These are phyloP conservation scores for Ophiostoma pallidulum DNA, from an alignment of 2,329 filamentous ascomycete genomes.

Conservation along the genomic window DNA sequence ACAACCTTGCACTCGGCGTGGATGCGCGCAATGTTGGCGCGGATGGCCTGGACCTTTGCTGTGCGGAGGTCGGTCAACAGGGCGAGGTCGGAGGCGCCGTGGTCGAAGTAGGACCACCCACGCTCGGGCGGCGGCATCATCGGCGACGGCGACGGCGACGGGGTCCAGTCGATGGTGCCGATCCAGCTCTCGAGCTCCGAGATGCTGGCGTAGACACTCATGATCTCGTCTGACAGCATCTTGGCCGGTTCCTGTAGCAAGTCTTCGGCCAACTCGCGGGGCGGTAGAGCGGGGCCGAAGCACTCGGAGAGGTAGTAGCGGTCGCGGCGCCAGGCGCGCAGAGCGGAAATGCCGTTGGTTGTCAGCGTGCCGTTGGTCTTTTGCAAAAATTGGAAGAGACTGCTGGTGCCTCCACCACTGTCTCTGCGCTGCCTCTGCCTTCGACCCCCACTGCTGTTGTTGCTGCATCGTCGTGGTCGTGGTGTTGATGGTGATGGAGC, in stretches of 20 bases:
- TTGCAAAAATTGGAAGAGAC: conserved; percentile 4
- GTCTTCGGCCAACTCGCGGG: conserved; percentile 7
- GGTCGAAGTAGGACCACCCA: no score
- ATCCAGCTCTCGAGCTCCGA: conserved; percentile 7
- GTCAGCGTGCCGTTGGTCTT: background rate
- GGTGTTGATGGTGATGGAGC: no score
- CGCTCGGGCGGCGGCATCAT: no score
- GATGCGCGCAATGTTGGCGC: conserved; percentile 13
- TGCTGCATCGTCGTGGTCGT: no score
- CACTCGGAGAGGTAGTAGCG: conserved; percentile 8
- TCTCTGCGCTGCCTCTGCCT: no score
- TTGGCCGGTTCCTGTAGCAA: conserved; percentile 12
- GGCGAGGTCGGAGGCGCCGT: background rate
- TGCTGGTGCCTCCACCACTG: no score
- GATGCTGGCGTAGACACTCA: conserved; percentile 8
- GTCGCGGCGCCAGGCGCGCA: background rate
- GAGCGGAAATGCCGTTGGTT: background rate
- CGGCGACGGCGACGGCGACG: no score
- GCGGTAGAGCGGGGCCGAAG: conserved; percentile 6
- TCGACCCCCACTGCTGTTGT: background rate
- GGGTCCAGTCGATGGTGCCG: background rate
- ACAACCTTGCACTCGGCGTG: conserved; percentile 8
- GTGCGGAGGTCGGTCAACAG: conserved; percentile 5
- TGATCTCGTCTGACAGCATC: conserved; percentile 11
- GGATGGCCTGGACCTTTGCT: conserved; percentile 12